Evolutionary conservation across 2,329 filamentous ascomycete genomes (phyloP).

Genomic region (Colletotrichum orbiculare): DNA sequence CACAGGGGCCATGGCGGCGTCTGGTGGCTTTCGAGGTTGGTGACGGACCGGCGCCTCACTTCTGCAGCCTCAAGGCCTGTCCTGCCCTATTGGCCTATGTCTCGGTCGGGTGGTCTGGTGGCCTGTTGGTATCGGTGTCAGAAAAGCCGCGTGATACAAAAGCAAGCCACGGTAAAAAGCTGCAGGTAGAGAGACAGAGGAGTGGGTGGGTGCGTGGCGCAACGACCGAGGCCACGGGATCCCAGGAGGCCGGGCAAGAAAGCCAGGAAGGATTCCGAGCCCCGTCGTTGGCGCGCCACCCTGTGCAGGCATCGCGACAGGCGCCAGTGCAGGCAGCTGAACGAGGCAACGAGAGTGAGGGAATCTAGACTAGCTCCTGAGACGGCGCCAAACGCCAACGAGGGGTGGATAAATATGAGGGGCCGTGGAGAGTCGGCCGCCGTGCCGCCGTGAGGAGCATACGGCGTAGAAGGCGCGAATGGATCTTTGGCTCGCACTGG

Average conservation of each 20-base stretch:
- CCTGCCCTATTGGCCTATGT: conserved; percentile 11
- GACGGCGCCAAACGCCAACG: conserved; percentile 15
- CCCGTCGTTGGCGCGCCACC: conserved; percentile 14
- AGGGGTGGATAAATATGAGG: conserved; percentile 1
- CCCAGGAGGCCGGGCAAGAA: conserved; percentile 20
- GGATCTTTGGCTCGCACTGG: conserved; percentile 21
- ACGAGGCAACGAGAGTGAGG: conserved; percentile 1
- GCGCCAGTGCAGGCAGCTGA: conserved; percentile 23
- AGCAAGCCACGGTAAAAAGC: not conserved
- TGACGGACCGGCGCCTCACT: not conserved
- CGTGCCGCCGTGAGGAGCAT: not conserved
- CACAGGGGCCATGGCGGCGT: conserved; percentile 18
- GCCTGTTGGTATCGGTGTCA: conserved; percentile 13
- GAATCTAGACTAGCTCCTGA: conserved; percentile 8
- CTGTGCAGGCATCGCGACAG: conserved; percentile 11
- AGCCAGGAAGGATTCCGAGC: conserved; percentile 9
- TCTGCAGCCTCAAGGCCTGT: conserved; percentile 29
- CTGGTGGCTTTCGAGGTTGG: not conserved
- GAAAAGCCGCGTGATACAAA: conserved; percentile 25
- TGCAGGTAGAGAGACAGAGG: not conserved
- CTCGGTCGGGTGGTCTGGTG: conserved; percentile 18
- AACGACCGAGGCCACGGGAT: conserved; percentile 22
- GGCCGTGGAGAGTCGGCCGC: conserved; percentile 1
- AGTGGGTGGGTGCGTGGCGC: conserved; percentile 14
- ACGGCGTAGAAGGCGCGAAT: conserved; percentile 19